phyloP scores from a whole-genome alignment of 768 basidiomycete genomes.

The Asterophora lycoperdoides region DNA sequence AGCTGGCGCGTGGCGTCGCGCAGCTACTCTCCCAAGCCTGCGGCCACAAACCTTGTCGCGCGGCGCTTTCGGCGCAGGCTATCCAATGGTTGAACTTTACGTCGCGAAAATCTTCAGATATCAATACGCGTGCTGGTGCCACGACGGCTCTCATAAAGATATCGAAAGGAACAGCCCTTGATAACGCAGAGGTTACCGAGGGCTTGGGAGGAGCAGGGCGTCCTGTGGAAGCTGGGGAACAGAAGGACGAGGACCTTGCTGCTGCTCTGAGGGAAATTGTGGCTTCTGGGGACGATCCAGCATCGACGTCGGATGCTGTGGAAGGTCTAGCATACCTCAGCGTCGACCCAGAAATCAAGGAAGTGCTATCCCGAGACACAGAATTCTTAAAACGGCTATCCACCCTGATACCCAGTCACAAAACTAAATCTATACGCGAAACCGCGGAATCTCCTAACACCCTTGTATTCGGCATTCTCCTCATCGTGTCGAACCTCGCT shows the following conservation, averaged over 20 bases:
- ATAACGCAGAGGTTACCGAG: conserved; percentile 33
- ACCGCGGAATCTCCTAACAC: conserved; percentile 38
- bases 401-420: conserved; percentile 50
- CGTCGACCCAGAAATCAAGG: conserved; percentile 57
- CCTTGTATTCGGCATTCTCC: conserved; percentile 72
- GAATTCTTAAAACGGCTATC: conserved; percentile 56
- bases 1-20: conserved; percentile 57
- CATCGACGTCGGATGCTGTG: conserved; percentile 58
- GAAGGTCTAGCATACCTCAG: conserved; percentile 88
- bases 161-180: conserved; percentile 49
- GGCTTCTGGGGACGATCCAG: conserved; percentile 32
- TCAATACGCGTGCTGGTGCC: conserved; percentile 52
- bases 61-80: conserved; percentile 51
- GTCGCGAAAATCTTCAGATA: conserved; percentile 43
- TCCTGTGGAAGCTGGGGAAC: conserved; percentile 9
- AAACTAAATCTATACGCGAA: conserved; percentile 20
- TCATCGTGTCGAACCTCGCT: conserved; percentile 73
- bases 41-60: conserved; percentile 69
- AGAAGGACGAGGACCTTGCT: conserved; percentile 44
- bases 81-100: conserved; percentile 65
- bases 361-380: conserved; percentile 49
- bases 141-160: conserved; percentile 79
- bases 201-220: conserved; percentile 8
- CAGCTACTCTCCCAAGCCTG: conserved; percentile 74
- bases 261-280: conserved; percentile 56